Percentiles rank a stretch among this genome's conserved stretches.
Evolutionary conservation across 148 eudicot species (phyloP).

Genomic region (Vaccinium myrtillus): DNA sequence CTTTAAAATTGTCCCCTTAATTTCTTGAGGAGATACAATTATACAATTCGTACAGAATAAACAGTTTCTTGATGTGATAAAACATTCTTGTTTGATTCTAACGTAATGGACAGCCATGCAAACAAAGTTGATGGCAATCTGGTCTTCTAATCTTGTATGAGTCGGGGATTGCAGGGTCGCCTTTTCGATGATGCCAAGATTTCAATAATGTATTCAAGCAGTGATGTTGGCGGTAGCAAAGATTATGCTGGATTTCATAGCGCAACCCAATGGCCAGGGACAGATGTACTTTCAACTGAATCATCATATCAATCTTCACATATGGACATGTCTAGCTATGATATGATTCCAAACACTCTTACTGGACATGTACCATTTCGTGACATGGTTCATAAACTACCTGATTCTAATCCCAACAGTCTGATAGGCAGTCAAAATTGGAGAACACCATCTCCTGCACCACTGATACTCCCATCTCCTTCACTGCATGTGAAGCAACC

Average conservation of each 20-base stretch:
- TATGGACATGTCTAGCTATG: conserved; percentile 41
- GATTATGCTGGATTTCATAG: conserved; percentile 39
- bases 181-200: conserved; percentile 80
- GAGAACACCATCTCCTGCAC: conserved; percentile 61
- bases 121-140: too few relatives aligned
- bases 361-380: conserved; percentile 33
- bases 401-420: conserved; percentile 34
- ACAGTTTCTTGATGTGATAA: conserved; percentile 45
- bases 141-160: conserved; percentile 28
- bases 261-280: conserved; percentile 49
- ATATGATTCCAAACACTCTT: conserved; percentile 32
- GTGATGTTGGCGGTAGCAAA: conserved; percentile 47
- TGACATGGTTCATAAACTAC: conserved; percentile 38
- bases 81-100: conserved; percentile 73
- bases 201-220: conserved; percentile 57
- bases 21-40: conserved; percentile 61
- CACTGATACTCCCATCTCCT: conserved; percentile 54
- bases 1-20: conserved; percentile 41
- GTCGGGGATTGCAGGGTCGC: conserved; percentile 72
- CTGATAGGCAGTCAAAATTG: conserved; percentile 48
- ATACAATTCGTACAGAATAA: conserved; percentile 68
- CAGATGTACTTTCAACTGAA: conserved; percentile 42
- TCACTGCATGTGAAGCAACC: conserved; percentile 35
- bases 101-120: conserved; percentile 39
- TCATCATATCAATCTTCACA: conserved; percentile 39